A percentile compares a stretch with the other conserved stretches of the same genome.
These are phyloP conservation scores for Podaxis sp. DNA, from an alignment of 768 basidiomycete genomes.

Conservation along the genomic window DNA sequence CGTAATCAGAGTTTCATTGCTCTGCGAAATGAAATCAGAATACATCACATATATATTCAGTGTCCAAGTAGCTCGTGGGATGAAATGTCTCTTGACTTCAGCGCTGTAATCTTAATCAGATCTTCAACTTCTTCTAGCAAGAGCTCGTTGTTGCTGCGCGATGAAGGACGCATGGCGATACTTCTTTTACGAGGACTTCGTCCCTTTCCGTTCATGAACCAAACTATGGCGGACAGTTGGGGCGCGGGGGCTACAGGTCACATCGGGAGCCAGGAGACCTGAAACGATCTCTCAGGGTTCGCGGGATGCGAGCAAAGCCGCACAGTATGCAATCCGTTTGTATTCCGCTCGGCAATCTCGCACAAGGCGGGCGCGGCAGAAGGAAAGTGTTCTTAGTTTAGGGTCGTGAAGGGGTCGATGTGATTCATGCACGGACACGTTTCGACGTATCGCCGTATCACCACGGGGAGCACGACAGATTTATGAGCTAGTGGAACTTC, in stretches of 20 bases:
- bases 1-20: background rate
- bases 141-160: background rate
- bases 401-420: background rate
- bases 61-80: background rate
- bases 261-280: too few species aligned
- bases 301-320: background rate
- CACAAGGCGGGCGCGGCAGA: background rate
- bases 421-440: background rate
- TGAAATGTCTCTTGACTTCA: background rate
- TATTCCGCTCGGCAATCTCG: background rate
- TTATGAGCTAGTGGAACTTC: background rate
- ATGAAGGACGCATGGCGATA: background rate
- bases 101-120: background rate
- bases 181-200: too few species aligned
- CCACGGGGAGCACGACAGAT: too few species aligned
- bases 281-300: background rate
- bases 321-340: background rate
- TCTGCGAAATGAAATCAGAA: constrained; percentile 7
- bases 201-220: too few species aligned
- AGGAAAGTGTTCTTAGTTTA: background rate
- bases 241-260: too few species aligned
- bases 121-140: background rate
- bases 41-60: background rate
- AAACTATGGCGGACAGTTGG: too few species aligned
- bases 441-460: background rate